Evolutionary conservation across 164 flowering plant genomes (phyloP), one percentile per base, ranked within the genome.

Genomic region (Houttuynia cordata): DNA sequence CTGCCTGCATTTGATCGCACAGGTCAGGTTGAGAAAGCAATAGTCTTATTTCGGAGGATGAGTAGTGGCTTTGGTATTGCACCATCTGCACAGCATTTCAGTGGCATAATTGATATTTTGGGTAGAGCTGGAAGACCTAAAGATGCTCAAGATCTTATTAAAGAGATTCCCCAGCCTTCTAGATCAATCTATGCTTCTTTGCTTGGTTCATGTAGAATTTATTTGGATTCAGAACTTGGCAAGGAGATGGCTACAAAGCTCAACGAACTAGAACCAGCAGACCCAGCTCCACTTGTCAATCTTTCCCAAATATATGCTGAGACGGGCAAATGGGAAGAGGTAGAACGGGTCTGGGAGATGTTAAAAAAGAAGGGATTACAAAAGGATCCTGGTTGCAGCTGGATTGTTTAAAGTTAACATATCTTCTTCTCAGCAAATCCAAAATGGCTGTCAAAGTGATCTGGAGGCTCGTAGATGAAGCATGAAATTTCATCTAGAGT

Each of bases 401-500:
- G 66, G 51, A 50, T 69, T 17, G 70, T 64, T 58, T 60, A 62
- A 14, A 59, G 65, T 18, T 14, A 42, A 59, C 55, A n/a, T 76
- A 84, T 75, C 66, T 88, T 87, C 64, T 76, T 77, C 25, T 68
- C 70, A 10, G 86, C 65, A 64, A 71, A 77, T 10, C 81, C 83
- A 17, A 80, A 78, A 70, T 85, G 75, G 58, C 76, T 64, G 56
- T 80, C 86, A 24, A 88, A 82, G 74, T 84, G 75, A 63, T 80
- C 76, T 3, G 85, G 85, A 6, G 98, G 98, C 63, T 92, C 98
- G 68, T 7, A 64, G 51, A 92, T 76, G 70, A 89, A 92, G 77
- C 96, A 86, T 24, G 98, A 85, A 56, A 92, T 92, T 61, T 89
- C 96, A 64, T 92, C 96, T 73, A 94, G 78, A 0, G 96, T 92